Percentiles rank a stretch among this genome's conserved stretches.
Conservation (phyloP, 441 rosid species). For the Pelargonium fulgidum region DNA sequence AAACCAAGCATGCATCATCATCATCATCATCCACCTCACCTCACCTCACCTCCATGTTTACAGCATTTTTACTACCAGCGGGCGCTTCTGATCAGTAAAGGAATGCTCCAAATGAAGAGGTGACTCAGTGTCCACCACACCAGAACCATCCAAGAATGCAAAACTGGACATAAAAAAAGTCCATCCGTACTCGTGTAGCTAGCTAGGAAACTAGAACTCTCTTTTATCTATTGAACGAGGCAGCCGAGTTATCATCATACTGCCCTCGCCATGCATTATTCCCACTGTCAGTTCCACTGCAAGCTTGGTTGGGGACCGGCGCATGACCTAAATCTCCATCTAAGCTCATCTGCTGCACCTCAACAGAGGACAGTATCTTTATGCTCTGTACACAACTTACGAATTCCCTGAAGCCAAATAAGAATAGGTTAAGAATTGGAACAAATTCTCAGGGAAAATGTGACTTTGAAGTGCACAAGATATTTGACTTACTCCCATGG, state of each 20-base stretch:
- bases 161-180: too few species aligned
- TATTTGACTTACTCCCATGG: conserved; percentile 88
- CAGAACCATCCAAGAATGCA: too few species aligned
- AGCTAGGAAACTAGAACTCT: not conserved
- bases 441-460: not conserved
- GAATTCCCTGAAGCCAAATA: conserved; percentile 57
- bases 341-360: conserved; percentile 94
- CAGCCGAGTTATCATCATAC: conserved; percentile 72
- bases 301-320: conserved; percentile 64
- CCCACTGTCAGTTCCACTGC: conserved; percentile 80
- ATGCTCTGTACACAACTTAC: conserved; percentile 86
- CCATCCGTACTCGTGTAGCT: too few species aligned
- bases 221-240: conserved; percentile 66
- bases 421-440: not conserved
- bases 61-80: too few species aligned
- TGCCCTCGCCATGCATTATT: conserved; percentile 67
- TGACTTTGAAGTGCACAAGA: not conserved
- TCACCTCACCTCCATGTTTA: too few species aligned
- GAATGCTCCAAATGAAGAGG: too few species aligned
- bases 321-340: conserved; percentile 74
- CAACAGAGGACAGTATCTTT: conserved; percentile 85
- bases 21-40: too few species aligned
- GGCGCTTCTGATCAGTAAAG: too few species aligned
- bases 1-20: too few species aligned
- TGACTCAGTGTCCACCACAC: too few species aligned